Conservation (phyloP, 2,329 filamentous ascomycete genomes). For the Hawksworthiomyces lignivorus region DNA sequence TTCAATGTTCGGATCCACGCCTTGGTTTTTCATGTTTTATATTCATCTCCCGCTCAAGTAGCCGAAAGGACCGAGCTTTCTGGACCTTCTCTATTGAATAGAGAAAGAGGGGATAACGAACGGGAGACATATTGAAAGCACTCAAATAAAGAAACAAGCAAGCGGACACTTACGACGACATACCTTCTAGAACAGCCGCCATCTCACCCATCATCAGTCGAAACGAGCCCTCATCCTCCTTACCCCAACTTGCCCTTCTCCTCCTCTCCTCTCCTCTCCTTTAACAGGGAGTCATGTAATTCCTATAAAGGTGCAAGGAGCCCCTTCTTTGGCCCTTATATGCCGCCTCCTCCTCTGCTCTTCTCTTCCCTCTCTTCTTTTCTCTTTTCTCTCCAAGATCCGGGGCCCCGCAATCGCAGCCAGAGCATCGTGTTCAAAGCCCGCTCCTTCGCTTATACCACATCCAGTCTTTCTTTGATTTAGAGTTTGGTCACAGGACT, state of each 20-base stretch:
- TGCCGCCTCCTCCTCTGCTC: not conserved
- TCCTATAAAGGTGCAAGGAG: conserved; percentile 3
- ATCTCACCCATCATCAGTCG: too few relatives aligned
- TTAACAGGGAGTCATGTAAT: too few relatives aligned
- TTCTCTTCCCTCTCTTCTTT: not conserved
- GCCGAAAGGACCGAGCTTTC: conserved; percentile 1
- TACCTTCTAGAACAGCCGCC: conserved; percentile 5
- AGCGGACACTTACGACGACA: not conserved
- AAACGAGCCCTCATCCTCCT: not conserved
- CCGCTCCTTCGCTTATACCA: too few relatives aligned
- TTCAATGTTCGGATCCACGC: not conserved
- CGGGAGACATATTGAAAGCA: not conserved
- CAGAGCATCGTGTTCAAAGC: not conserved
- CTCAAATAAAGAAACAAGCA: too few relatives aligned
- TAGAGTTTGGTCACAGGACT: not conserved
- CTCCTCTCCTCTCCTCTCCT: not conserved
- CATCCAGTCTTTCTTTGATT: conserved; percentile 2
- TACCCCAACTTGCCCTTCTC: not conserved
- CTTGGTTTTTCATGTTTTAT: not conserved
- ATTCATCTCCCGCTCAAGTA: not conserved
- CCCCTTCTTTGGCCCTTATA: not conserved
- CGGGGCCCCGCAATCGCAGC: conserved; percentile 9
- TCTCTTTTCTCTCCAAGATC: conserved; percentile 5
- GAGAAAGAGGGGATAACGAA: too few relatives aligned
- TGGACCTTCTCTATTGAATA: not conserved